Evolutionary conservation across 2,329 filamentous ascomycete species (phyloP), one percentile per base, ranked within the genome.

Genomic region (Leptosphaerulina australis): DNA sequence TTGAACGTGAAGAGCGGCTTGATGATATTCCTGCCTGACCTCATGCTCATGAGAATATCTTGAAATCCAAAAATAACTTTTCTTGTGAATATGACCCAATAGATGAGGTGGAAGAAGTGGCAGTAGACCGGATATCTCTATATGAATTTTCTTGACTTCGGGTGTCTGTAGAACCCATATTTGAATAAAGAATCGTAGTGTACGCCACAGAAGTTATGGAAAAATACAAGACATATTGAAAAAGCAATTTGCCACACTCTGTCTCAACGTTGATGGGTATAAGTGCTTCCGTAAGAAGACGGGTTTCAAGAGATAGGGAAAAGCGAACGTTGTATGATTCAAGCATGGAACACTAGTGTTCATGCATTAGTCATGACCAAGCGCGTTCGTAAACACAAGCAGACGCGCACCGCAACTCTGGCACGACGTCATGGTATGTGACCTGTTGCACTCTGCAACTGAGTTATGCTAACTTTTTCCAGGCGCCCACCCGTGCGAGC

Each of bases 361-460:
- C 0, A 3, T 14, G 9, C 18, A 36, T 24, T 28, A 51, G 36
- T 51, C 18, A 29, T 17, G 14, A 8, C 26, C 41, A 46, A 39
- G 44, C 24, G 31, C 33, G 29, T 26, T n/a, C 17, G 52, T 58
- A 45, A 50, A 54, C 56, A 55, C 35, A 34, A 53, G 39, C 36
- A 43, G 38, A 59, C 59, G 60, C 59, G 55, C 56, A 47, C 38
- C 36, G 43, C 53, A 37, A 39, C 44, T 44, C 40, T 36, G 56
- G 45, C 54, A 61, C 58, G 47, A 67, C 62, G 58, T 62, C 55
- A 71, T 71, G 68, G 68, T 69, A 59, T 53, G 61, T 49, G 12
- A 35, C 28, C 40, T 31, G 12, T 22, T n/a, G 15, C 20, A 9
- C 0, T 31, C 20, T 29, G 7, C 10, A 40, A 18, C 14, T 7